These are phyloP conservation scores for Rhynchospora pubera DNA, from an alignment of 176 grass and related monocot species.

Conservation along the genomic window DNA sequence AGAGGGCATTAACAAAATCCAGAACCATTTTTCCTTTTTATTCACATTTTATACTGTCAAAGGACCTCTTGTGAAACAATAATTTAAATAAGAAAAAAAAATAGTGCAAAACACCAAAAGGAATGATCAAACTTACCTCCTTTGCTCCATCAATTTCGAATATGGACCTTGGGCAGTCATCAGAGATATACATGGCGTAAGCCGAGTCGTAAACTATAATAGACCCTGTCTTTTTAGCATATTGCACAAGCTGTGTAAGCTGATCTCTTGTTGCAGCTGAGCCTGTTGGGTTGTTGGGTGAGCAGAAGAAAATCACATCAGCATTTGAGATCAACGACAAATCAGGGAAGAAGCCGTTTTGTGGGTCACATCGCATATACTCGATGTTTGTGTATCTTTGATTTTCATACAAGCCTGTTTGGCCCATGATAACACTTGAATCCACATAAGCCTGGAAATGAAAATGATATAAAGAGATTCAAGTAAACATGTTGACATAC, in stretches of 20 bases:
- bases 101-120: not conserved
- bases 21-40: not conserved
- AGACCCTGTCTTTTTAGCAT: constrained; percentile 75
- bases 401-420: constrained; percentile 74
- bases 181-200: constrained; percentile 61
- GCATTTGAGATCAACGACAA: constrained; percentile 56
- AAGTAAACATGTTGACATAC: not conserved
- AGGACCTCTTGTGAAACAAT: not conserved
- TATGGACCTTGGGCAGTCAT: constrained; percentile 61
- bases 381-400: constrained; percentile 74
- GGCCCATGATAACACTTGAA: constrained; percentile 86
- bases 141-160: constrained; percentile 96
- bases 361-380: constrained; percentile 84
- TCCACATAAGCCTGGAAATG: constrained; percentile 78
- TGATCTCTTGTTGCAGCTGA: constrained; percentile 71
- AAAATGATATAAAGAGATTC: not conserved
- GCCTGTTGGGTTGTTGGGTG: constrained; percentile 92
- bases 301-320: constrained; percentile 96
- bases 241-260: constrained; percentile 64
- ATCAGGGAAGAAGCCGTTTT: constrained; percentile 91
- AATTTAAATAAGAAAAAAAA: not conserved
- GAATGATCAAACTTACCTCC: constrained; percentile 38
- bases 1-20: not conserved
- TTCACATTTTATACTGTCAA: not conserved
- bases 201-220: constrained; percentile 98